phyloP scores from a whole-genome alignment of 495 filamentous ascomycete genomes.

The Massariosphaeria phaeospora region DNA sequence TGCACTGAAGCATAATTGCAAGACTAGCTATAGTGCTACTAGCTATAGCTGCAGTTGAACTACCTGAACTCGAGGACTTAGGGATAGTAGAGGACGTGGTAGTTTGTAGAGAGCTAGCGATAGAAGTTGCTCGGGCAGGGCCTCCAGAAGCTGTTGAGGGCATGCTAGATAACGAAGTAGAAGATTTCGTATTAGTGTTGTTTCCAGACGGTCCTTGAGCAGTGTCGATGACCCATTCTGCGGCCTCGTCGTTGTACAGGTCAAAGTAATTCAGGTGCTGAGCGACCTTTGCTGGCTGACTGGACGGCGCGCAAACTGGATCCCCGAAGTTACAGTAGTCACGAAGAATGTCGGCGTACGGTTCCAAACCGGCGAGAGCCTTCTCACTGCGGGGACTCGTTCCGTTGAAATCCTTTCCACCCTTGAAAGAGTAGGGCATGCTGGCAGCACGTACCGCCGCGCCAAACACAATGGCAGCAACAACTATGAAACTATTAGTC shows the following conservation, averaged over 20 bases:
- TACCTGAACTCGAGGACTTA: too few species aligned
- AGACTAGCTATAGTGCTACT: too few species aligned
- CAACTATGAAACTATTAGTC: constrained; percentile 3
- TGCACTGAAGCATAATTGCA: too few species aligned
- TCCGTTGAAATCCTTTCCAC: constrained; percentile 15
- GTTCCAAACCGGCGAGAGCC: constrained; percentile 1
- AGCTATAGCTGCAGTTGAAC: too few species aligned
- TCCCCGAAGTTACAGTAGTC: constrained; percentile 25
- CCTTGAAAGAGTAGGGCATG: constrained; percentile 21
- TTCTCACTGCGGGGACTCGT: constrained; percentile 5
- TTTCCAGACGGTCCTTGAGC: background rate
- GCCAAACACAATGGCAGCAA: constrained; percentile 22
- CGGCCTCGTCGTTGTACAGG: constrained; percentile 17
- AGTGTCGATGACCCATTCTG: constrained; percentile 12
- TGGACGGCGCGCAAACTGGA: constrained; percentile 21
- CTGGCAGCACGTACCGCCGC: constrained; percentile 14
- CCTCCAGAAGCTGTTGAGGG: too few species aligned
- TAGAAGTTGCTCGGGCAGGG: too few species aligned
- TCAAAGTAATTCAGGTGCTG: constrained; percentile 29
- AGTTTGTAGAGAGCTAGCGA: too few species aligned
- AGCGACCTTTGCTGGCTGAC: background rate
- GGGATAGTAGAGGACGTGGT: too few species aligned
- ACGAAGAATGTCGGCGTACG: constrained; percentile 23
- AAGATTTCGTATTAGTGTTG: background rate
- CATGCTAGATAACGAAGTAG: too few species aligned